Percentiles rank a stretch among this genome's conserved stretches.
These are phyloP conservation scores for Talaromyces sp. DNA, from an alignment of 2,329 filamentous ascomycete species.

Conservation along the genomic window DNA sequence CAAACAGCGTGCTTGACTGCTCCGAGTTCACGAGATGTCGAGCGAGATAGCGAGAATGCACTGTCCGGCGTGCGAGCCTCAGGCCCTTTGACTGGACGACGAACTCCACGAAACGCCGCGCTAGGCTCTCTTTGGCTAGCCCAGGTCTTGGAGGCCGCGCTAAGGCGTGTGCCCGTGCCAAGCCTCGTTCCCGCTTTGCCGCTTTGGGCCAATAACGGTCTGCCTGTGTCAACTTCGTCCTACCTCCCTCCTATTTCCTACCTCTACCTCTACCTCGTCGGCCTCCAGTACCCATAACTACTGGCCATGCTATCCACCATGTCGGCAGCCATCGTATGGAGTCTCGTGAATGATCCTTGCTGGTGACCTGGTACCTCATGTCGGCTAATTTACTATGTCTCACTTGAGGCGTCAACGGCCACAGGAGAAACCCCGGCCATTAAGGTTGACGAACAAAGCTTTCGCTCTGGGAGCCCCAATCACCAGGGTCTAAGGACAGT, in stretches of 20 bases:
- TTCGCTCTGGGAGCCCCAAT: not conserved
- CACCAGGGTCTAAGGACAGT: not conserved
- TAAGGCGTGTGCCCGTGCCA: not conserved
- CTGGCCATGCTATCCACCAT: no score
- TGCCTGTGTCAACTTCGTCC: not conserved
- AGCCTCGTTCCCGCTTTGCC: not conserved
- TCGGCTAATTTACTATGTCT: not conserved
- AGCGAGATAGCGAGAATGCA: no score
- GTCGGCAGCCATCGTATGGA: no score
- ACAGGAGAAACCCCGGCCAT: not conserved
- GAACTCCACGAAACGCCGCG: not conserved
- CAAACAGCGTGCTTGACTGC: no score
- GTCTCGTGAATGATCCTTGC: not conserved
- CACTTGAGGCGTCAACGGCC: not conserved
- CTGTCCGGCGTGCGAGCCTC: not conserved
- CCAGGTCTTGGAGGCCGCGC: not conserved
- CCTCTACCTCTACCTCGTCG: no score
- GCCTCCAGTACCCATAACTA: no score
- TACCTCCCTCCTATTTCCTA: no score
- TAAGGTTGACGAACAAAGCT: not conserved
- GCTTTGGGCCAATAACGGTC: not conserved
- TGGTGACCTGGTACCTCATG: not conserved
- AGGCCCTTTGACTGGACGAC: not conserved
- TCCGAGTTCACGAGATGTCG: no score
- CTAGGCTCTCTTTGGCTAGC: not conserved